These are phyloP conservation scores for Hypericum androsaemum DNA, from an alignment of 345 rosid species.

Conservation along the genomic window DNA sequence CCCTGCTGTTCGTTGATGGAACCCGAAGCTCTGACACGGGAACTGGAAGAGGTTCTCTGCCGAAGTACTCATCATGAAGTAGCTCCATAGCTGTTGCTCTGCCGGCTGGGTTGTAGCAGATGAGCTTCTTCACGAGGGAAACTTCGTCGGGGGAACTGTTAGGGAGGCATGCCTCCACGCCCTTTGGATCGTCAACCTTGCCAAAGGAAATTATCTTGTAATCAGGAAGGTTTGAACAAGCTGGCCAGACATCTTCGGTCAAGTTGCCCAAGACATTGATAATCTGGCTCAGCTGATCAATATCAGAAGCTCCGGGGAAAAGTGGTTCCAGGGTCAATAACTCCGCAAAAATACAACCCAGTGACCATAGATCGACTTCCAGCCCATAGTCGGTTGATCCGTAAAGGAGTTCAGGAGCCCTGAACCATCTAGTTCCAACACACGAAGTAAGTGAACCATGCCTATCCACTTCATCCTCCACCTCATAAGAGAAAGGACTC, in stretches of 20 bases:
- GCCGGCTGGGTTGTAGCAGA: slow-evolving; percentile 66
- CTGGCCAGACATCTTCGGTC: slow-evolving; percentile 67
- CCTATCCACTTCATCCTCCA: slow-evolving; percentile 38
- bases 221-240: slow-evolving; percentile 69
- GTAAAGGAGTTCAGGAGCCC: slow-evolving; percentile 82
- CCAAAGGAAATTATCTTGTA: slow-evolving; percentile 63
- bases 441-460: slow-evolving; percentile 68
- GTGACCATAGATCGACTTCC: slow-evolving; percentile 79
- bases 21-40: slow-evolving; percentile 55
- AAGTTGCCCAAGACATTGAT: slow-evolving; percentile 64
- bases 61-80: slow-evolving; percentile 59
- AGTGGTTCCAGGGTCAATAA: slow-evolving; percentile 67
- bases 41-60: slow-evolving; percentile 67
- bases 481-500: slow-evolving; percentile 46
- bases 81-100: slow-evolving; percentile 73
- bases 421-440: slow-evolving; percentile 98
- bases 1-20: slow-evolving; percentile 40
- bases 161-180: slow-evolving; percentile 53
- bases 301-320: slow-evolving; percentile 81
- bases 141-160: slow-evolving; percentile 44
- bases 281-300: slow-evolving; percentile 73
- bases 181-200: slow-evolving; percentile 58
- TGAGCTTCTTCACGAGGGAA: slow-evolving; percentile 52
- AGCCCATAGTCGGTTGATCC: slow-evolving; percentile 77
- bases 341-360: slow-evolving; percentile 87